Base-by-base conservation (phyloP, 2,329 filamentous ascomycete species). In the Lasiodiplodia sp. region DNA sequence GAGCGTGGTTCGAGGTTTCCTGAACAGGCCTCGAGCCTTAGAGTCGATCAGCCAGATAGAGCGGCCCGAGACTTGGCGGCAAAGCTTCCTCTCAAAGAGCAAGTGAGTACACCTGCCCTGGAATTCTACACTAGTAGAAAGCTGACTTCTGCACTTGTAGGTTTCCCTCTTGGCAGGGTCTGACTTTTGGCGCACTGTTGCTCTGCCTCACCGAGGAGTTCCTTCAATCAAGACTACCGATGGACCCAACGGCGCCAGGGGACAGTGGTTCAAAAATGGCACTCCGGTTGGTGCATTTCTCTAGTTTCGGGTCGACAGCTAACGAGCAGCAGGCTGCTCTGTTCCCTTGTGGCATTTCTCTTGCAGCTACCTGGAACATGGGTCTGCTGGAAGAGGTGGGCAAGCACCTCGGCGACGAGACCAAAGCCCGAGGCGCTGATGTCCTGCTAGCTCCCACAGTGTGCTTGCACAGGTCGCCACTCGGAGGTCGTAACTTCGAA, bases 401-500 rank as follows among this genome's bases (percentile, higher is more conserved):
- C 12, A 84, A 87, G 68, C 86, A 92, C 71, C 86, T 95, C 69
- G 92, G 89, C 14, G 84, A 89, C 14, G 92, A 96, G 79, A 85
- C 86, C 28, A 91, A 89, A 73, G 91, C 91, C 21, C 90, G 92
- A 74, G 91, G 91, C 6, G 90, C 91, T 34, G 86, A 93, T 69
- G 86, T 94, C 40, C 83, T 94, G 4, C 85, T 95, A 10, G 92
- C 90, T 0, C 92, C 92, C 2, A 94, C 92, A 0, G 89, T 94
- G 40, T 94, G 92, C 81, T 90, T 93, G 84, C 92, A 96, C 74
- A 87, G 93, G 18, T 92, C 92, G 62, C 93, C 93, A 0, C 84
- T 96, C 0, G 92, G 92, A n/a, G 93, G 93, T 21, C 87, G 93
- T 69, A 94, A 94, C 71, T 96, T 96, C 72, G 93, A 96, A 79